A percentile compares a stretch with the other conserved stretches of the same genome.
Evolutionary conservation across 2,329 filamentous ascomycete species (phyloP).

Genomic region (Phaeosphaeria sp.): DNA sequence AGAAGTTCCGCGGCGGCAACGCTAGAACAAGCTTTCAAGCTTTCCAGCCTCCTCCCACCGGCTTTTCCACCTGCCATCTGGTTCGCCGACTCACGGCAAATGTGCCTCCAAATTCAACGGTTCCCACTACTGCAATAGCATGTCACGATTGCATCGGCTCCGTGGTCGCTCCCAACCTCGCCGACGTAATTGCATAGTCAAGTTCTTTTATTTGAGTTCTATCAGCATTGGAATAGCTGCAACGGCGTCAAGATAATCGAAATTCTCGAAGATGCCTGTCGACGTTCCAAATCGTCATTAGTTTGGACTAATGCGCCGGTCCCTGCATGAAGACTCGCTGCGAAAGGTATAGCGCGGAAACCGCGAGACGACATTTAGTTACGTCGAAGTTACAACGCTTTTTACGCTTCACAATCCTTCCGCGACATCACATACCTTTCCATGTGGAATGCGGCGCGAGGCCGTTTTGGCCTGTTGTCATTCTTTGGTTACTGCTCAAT

Average conservation of each 20-base stretch:
- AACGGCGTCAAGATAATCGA: neutral
- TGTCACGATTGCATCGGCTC: neutral
- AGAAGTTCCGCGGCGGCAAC: neutral
- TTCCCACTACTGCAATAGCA: neutral
- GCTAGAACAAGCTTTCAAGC: neutral
- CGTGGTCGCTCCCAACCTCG: neutral
- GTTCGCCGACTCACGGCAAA: neutral
- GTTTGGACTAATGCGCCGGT: neutral
- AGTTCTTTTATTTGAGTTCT: neutral
- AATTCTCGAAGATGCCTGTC: neutral
- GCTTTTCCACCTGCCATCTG: neutral
- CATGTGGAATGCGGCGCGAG: conserved; percentile 19
- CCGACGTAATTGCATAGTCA: neutral
- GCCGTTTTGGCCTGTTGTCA: conserved; percentile 15
- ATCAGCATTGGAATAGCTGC: neutral
- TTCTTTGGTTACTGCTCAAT: conserved; percentile 11
- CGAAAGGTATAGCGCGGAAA: conserved; percentile 29
- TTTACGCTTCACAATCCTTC: conserved; percentile 9
- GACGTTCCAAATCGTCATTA: neutral
- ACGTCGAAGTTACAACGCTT: conserved; percentile 5
- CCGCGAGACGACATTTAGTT: conserved; percentile 9
- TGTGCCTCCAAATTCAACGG: neutral
- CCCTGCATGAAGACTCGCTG: conserved; percentile 24
- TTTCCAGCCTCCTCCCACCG: neutral
- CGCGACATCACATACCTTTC: conserved; percentile 1